Base-by-base conservation (phyloP, 371 early-diverging fungal genomes). In the Mycotypha africana region DNA sequence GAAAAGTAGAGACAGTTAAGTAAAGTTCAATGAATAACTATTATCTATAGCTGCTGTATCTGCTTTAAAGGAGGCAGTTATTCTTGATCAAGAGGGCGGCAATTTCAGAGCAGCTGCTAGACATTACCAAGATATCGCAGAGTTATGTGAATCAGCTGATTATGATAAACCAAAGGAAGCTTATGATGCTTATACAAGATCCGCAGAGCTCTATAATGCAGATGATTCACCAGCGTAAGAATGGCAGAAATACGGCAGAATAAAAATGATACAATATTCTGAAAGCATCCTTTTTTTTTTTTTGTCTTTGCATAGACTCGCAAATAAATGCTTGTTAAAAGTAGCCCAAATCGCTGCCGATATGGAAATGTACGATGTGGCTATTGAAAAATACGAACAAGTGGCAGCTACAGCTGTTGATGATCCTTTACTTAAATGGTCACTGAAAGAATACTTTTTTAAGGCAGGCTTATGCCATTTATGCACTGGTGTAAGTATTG, bases 391-490 rank as follows among this genome's bases (percentile, higher is more conserved):
- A 51, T 96, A 93, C 66, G 95, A 96, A 61, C 52, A 67, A 14
- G 90, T 95, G 4, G 96, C 93, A 2, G 62, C 74, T 28, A 83
- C 82, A 30, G 79, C 85, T 45, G 60, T 94, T 47, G 93, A 93
- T 65, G 91, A 93, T 67, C 79, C 85, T 47, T 74, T 97, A 20
- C 84, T 92, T 38, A 93, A 93, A 68, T 97, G 93, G 91, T 91
- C 92, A 10, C 71, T 95, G 38, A 91, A 92, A 53, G 96, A 95
- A 38, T 94, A 95, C 69, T 86, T 95, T 42, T 75, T 96, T 56
- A 95, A 95, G 66, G 94, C 95, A 7, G 95, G 92, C 11, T 67
- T 97, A 47, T 96, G 97, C 61, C 83, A 89, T 54, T 70, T 96
- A 34, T 84, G 82, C 44, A 74, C 81, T 31, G 80, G 75, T 44